These are phyloP conservation scores for Xylaria cubensis DNA, from an alignment of 495 filamentous ascomycete genomes.

Conservation along the genomic window DNA sequence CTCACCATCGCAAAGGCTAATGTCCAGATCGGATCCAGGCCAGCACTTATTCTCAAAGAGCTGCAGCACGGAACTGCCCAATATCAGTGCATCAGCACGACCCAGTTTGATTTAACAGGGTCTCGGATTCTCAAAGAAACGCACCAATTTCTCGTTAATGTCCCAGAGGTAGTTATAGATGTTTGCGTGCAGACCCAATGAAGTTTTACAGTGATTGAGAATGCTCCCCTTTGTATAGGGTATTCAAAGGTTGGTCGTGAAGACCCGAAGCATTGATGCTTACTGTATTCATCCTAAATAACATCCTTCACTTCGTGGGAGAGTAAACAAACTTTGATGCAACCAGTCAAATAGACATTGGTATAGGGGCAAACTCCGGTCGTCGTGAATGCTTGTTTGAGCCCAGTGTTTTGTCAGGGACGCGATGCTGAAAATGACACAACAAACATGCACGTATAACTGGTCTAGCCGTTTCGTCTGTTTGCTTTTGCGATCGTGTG, in stretches of 20 bases:
- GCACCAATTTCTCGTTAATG: not conserved
- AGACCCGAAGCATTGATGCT: not conserved
- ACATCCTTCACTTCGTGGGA: not conserved
- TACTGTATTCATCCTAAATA: not conserved
- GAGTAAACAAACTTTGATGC: not conserved
- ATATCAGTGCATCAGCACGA: not conserved
- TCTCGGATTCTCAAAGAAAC: conserved; percentile 2
- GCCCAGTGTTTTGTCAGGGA: not conserved
- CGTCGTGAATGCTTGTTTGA: not conserved
- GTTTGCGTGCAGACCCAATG: not conserved
- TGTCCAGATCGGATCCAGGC: conserved; percentile 1
- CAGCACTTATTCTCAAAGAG: conserved; percentile 7
- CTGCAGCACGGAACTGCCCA: conserved; percentile 1
- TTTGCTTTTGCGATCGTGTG: not conserved
- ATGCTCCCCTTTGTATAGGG: not conserved
- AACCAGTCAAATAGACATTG: not conserved
- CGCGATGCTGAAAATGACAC: not conserved
- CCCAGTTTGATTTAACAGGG: not conserved
- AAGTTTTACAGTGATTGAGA: not conserved
- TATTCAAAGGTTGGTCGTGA: not conserved
- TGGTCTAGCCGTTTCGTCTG: not conserved
- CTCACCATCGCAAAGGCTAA: not conserved
- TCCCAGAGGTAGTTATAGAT: not conserved
- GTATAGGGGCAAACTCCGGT: not conserved
- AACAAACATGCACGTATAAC: not conserved